phyloP scores from a whole-genome alignment of 1,139 yeast species.

The Candida anutae region DNA sequence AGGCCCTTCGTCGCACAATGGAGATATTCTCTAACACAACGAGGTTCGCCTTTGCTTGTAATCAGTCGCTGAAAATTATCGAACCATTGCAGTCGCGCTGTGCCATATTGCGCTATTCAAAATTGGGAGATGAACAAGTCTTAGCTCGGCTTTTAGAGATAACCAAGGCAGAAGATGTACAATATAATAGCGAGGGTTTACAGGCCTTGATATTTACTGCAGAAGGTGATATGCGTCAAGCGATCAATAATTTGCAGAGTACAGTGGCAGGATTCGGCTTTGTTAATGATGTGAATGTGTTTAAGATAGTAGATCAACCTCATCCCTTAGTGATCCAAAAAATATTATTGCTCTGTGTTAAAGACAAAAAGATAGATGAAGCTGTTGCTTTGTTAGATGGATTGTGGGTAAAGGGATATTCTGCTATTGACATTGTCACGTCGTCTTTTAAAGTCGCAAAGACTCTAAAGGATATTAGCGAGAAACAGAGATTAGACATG shows the following conservation, averaged over 20 bases:
- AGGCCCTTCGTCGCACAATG: constrained; percentile 95
- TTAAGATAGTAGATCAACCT: constrained; percentile 93
- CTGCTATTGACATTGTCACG: constrained; percentile 87
- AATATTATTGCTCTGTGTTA: constrained; percentile 52
- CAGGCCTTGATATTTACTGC: constrained; percentile 94
- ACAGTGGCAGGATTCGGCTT: constrained; percentile 91
- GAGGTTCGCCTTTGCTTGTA: constrained; percentile 96
- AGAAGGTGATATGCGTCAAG: constrained; percentile 99
- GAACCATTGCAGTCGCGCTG: constrained; percentile 97
- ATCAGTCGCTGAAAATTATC: constrained; percentile 86
- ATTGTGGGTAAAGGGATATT: constrained; percentile 86
- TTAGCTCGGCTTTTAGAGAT: constrained; percentile 69
- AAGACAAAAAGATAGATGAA: constrained; percentile 47
- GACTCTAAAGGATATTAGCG: constrained; percentile 59
- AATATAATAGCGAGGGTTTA: constrained; percentile 83
- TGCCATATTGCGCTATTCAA: constrained; percentile 82
- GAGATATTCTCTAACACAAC: constrained; percentile 91
- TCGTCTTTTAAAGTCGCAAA: constrained; percentile 86
- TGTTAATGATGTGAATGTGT: constrained; percentile 86
- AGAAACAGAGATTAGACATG: constrained; percentile 61
- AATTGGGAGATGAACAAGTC: constrained; percentile 79
- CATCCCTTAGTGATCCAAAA: constrained; percentile 82
- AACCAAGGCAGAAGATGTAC: constrained; percentile 59
- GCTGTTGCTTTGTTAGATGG: constrained; percentile 60
- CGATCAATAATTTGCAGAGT: constrained; percentile 86